Percentiles rank a stretch among this genome's conserved stretches.
Conservation (phyloP, 2,329 filamentous ascomycete genomes). For the Alternaria atra region DNA sequence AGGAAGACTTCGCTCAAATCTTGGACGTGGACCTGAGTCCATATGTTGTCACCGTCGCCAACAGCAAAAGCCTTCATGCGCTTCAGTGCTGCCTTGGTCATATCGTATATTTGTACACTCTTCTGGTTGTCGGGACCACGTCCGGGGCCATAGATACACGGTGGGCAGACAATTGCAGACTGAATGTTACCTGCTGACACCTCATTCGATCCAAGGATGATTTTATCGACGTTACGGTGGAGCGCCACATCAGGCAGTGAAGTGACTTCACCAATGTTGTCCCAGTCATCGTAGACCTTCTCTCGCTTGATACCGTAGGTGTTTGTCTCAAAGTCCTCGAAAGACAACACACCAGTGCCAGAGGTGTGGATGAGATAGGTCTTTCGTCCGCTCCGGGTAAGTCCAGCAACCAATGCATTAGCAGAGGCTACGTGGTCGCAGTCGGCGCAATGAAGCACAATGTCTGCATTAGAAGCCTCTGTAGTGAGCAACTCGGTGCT, state of each 20-base stretch:
- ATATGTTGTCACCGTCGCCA: conserved; percentile 65
- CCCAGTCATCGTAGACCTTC: conserved; percentile 67
- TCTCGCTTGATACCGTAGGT: conserved; percentile 58
- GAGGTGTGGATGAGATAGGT: conserved; percentile 64
- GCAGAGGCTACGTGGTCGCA: conserved; percentile 40
- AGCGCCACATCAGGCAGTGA: conserved; percentile 64
- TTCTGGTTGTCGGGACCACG: conserved; percentile 65
- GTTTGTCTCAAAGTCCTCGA: conserved; percentile 57
- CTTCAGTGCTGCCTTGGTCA: conserved; percentile 61
- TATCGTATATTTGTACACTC: conserved; percentile 66
- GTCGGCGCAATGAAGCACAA: conserved; percentile 49
- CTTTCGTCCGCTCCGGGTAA: conserved; percentile 55
- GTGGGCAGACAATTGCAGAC: conserved; percentile 67
- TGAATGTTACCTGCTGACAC: conserved; percentile 55
- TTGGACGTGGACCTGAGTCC: conserved; percentile 67
- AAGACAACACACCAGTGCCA: conserved; percentile 65
- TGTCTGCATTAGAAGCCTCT: conserved; percentile 41
- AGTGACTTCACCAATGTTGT: conserved; percentile 65
- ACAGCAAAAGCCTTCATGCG: conserved; percentile 63
- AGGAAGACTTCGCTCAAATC: conserved; percentile 67
- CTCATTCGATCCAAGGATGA: conserved; percentile 64
- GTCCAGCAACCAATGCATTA: conserved; percentile 38
- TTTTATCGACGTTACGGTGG: conserved; percentile 74
- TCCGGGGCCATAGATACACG: conserved; percentile 69
- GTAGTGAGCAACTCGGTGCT: conserved; percentile 37